Evolutionary conservation across 164 flowering plant genomes (phyloP).

Genomic region (Magnolia changhungtana): DNA sequence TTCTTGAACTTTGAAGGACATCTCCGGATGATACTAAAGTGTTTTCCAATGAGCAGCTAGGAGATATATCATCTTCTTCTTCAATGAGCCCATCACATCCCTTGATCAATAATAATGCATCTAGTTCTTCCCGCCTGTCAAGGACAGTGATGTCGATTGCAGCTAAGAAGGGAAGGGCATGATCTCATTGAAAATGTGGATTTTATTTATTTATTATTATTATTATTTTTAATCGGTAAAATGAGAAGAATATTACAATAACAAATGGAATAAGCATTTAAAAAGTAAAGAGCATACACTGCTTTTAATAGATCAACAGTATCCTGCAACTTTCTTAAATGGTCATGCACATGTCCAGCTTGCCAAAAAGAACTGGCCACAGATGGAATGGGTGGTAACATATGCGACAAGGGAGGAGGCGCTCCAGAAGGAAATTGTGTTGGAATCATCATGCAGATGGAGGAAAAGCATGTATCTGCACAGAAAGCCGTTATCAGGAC

Average conservation of each 20-base stretch:
- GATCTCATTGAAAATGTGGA: neutral
- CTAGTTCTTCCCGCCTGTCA: constrained; percentile 65
- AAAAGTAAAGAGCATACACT: constrained; percentile 38
- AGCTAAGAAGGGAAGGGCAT: neutral
- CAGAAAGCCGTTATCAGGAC: neutral
- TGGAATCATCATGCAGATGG: constrained; percentile 19
- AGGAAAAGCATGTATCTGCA: constrained; percentile 9
- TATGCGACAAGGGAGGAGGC: constrained; percentile 35
- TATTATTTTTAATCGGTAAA: neutral
- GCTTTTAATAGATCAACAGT: constrained; percentile 53
- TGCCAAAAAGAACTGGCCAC: constrained; percentile 54
- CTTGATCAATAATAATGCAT: constrained; percentile 40
- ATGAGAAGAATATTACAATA: neutral
- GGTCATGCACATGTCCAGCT: constrained; percentile 32
- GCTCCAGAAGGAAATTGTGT: constrained; percentile 21
- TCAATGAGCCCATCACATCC: constrained; percentile 21
- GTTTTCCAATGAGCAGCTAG: constrained; percentile 1
- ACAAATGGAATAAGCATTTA: neutral
- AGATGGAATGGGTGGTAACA: constrained; percentile 43
- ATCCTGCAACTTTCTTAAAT: constrained; percentile 41
- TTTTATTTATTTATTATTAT: no score
- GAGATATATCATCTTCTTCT: constrained; percentile 12
- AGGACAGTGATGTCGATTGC: neutral
- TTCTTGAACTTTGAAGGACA: neutral
- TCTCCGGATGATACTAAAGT: neutral